A percentile compares a stretch with the other conserved stretches of the same genome.
phyloP scores from a whole-genome alignment of 1,284 basidiomycete species.

The Meripilus lineatus region DNA sequence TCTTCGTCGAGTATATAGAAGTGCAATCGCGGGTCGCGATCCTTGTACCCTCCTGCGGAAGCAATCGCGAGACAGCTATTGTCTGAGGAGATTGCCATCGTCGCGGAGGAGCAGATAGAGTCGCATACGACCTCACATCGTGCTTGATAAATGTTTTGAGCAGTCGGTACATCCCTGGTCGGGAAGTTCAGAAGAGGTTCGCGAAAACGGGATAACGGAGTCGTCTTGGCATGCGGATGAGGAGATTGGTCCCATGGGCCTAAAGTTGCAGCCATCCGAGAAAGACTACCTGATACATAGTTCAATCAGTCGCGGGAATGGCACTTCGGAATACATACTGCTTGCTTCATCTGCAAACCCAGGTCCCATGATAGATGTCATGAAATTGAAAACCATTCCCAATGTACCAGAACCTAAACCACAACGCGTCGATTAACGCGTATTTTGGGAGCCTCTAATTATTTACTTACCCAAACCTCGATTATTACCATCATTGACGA shows the following conservation, averaged over 20 bases:
- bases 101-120: conserved; percentile 15
- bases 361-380: conserved; percentile 1
- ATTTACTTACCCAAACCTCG: conserved; percentile 7
- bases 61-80: conserved; percentile 26
- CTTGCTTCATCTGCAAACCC: background rate
- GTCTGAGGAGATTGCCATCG: conserved; percentile 22
- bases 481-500: conserved; percentile 17
- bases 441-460: background rate
- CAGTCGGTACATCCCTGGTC: no score
- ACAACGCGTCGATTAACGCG: background rate
- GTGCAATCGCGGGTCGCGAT: conserved; percentile 27
- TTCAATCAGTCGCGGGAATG: background rate
- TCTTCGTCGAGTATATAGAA: conserved; percentile 24
- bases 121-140: conserved; percentile 30
- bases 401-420: conserved; percentile 9
- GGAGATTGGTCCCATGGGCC: conserved; percentile 12
- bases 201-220: conserved; percentile 31
- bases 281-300: background rate
- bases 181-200: no score
- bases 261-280: background rate
- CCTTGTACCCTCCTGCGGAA: conserved; percentile 32
- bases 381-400: conserved; percentile 2
- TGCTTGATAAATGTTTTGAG: conserved; percentile 30
- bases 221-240: conserved; percentile 27
- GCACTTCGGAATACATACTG: background rate